Evolutionary conservation across 345 rosid species (phyloP).

Genomic region (Eucalyptus regnans): DNA sequence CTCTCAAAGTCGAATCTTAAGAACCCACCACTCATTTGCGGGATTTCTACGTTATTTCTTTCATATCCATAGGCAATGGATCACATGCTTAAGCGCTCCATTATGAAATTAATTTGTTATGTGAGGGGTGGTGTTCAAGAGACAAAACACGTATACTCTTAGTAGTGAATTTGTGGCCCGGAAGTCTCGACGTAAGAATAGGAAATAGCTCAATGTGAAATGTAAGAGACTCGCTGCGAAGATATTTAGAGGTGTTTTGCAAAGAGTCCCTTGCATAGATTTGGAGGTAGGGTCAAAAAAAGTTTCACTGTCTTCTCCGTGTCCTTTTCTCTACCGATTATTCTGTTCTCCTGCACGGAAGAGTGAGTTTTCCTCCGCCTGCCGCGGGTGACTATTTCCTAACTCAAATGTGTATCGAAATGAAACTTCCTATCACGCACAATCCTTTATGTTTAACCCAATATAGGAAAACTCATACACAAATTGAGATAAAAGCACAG

Average conservation of each 20-base stretch:
- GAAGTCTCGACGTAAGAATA: neutral
- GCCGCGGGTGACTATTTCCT: neutral
- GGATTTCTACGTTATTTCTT: neutral
- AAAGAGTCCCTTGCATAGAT: constrained; percentile 12
- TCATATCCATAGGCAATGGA: neutral
- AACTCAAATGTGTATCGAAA: neutral
- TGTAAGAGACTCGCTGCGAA: neutral
- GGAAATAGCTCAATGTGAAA: neutral
- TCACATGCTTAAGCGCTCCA: neutral
- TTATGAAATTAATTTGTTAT: neutral
- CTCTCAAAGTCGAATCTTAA: neutral
- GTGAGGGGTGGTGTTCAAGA: neutral
- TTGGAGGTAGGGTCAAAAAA: neutral
- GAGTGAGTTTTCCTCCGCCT: neutral
- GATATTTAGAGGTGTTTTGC: constrained; percentile 16
- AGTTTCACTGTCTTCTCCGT: neutral
- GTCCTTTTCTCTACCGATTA: constrained; percentile 11
- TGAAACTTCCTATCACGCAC: accelerated
- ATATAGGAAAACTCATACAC: neutral
- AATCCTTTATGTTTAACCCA: neutral
- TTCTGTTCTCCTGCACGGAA: neutral
- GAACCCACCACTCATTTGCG: neutral
- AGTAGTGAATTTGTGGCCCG: neutral
- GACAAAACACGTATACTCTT: neutral
- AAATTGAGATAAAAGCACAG: neutral